phyloP scores from a whole-genome alignment of 352 stramenopile genomes.

The Phytophthora sp. region DNA sequence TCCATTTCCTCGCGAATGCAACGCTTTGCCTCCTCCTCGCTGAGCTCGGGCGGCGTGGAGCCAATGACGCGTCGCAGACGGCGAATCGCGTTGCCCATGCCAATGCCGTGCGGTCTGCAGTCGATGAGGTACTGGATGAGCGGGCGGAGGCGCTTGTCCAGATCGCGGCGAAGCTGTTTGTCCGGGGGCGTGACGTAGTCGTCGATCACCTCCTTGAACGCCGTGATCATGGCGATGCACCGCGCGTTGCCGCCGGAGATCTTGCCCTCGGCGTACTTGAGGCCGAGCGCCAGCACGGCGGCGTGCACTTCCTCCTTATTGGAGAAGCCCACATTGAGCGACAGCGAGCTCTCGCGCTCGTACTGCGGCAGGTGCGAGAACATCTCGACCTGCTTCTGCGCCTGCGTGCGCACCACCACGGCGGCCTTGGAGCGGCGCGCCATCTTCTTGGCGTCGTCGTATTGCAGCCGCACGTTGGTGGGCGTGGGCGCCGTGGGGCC shows the following conservation, averaged over 20 bases:
- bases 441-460: slow-evolving; percentile 84
- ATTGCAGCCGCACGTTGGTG: slow-evolving; percentile 69
- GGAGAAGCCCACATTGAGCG: slow-evolving; percentile 73
- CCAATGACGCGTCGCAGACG: slow-evolving; percentile 90
- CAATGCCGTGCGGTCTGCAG: slow-evolving; percentile 93
- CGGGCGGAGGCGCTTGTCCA: slow-evolving; percentile 92
- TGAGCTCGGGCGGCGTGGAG: slow-evolving; percentile 86
- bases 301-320: slow-evolving; percentile 89
- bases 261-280: slow-evolving; percentile 91
- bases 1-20: slow-evolving; percentile 92
- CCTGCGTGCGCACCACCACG: slow-evolving; percentile 72
- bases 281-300: slow-evolving; percentile 88
- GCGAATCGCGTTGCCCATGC: slow-evolving; percentile 96
- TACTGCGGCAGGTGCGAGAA: slow-evolving; percentile 89
- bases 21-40: slow-evolving; percentile 86
- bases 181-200: slow-evolving; percentile 88
- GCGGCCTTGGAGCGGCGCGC: slow-evolving; percentile 74
- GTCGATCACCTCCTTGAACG: slow-evolving; percentile 90
- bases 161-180: slow-evolving; percentile 83
- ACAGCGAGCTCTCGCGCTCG: slow-evolving; percentile 79
- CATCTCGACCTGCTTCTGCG: slow-evolving; percentile 84
- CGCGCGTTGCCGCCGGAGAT: slow-evolving; percentile 92
- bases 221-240: slow-evolving; percentile 94
- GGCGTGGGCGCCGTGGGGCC: slow-evolving; percentile 30
- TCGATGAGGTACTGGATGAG: slow-evolving; percentile 96